Evolutionary conservation across 2,329 filamentous ascomycete species (phyloP).

Genomic region (Aaosphaeria arxii): DNA sequence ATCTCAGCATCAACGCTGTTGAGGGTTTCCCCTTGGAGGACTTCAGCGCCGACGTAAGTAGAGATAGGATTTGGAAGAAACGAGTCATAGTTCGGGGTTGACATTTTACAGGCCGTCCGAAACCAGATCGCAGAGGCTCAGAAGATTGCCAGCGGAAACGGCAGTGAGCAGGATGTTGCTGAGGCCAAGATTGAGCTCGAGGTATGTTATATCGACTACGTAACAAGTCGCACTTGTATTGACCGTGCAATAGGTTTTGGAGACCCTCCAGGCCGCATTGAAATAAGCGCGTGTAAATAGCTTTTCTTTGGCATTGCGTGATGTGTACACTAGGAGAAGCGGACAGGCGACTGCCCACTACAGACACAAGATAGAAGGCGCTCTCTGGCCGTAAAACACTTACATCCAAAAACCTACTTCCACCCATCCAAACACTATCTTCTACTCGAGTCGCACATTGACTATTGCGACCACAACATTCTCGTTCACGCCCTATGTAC

Average conservation of each 20-base stretch:
- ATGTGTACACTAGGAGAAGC: conserved; percentile 36
- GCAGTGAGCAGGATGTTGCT: conserved; percentile 95
- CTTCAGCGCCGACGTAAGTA: conserved; percentile 77
- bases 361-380: conserved; percentile 33
- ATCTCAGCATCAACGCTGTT: conserved; percentile 96
- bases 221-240: conserved; percentile 7
- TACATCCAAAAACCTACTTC: conserved; percentile 5
- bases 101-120: conserved; percentile 62
- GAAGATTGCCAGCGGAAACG: conserved; percentile 86
- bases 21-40: conserved; percentile 94
- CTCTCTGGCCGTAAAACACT: conserved; percentile 24
- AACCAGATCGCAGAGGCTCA: conserved; percentile 91
- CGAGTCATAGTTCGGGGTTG: neutral
- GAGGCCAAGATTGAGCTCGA: conserved; percentile 99
- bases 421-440: conserved; percentile 4
- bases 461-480: neutral
- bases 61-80: neutral
- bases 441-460: neutral
- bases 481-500: neutral
- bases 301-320: conserved; percentile 24
- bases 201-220: conserved; percentile 53
- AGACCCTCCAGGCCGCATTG: conserved; percentile 75
- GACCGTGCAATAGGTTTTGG: conserved; percentile 61
- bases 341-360: conserved; percentile 23
- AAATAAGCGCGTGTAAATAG: conserved; percentile 65